Evolutionary conservation across 2,329 filamentous ascomycete species (phyloP).

Genomic region (Paramyrothecium roridum): DNA sequence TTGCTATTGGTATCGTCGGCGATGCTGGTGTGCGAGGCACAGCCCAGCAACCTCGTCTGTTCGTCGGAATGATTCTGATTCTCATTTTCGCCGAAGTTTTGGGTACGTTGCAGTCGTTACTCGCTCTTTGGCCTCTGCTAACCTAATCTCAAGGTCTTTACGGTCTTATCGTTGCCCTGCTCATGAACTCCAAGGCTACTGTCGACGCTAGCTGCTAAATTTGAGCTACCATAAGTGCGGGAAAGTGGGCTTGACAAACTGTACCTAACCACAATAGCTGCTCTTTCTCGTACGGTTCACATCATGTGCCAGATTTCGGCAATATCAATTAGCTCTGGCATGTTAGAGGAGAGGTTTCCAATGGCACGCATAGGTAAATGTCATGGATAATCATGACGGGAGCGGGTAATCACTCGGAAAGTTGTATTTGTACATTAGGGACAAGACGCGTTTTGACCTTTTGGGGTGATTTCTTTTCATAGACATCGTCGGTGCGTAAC

Average conservation of each 20-base stretch:
- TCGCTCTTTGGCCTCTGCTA: conserved; percentile 11
- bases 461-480: conserved; percentile 40
- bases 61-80: conserved; percentile 98
- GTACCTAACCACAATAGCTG: conserved; percentile 23
- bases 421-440: conserved; percentile 50
- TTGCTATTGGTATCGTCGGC: conserved; percentile 84
- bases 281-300: conserved; percentile 15
- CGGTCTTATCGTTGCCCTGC: conserved; percentile 94
- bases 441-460: conserved; percentile 39
- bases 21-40: conserved; percentile 86
- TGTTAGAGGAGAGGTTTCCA: conserved; percentile 12
- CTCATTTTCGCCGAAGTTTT: conserved; percentile 99
- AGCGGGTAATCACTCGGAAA: conserved; percentile 19
- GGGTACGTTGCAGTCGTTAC: conserved; percentile 56
- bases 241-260: conserved; percentile 32
- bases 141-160: conserved; percentile 72
- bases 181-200: conserved; percentile 96
- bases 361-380: conserved; percentile 16
- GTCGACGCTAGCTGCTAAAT: conserved; percentile 56
- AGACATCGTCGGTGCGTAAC: conserved; percentile 28
- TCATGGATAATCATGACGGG: conserved; percentile 13
- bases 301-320: conserved; percentile 17
- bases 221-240: conserved; percentile 3
- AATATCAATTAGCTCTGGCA: conserved; percentile 16
- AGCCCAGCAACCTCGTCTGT: conserved; percentile 79